A percentile compares a stretch with the other conserved stretches of the same genome.
Evolutionary conservation across 108 stramenopile species (phyloP).

Genomic region (Mayamaea pseudoterrestris): DNA sequence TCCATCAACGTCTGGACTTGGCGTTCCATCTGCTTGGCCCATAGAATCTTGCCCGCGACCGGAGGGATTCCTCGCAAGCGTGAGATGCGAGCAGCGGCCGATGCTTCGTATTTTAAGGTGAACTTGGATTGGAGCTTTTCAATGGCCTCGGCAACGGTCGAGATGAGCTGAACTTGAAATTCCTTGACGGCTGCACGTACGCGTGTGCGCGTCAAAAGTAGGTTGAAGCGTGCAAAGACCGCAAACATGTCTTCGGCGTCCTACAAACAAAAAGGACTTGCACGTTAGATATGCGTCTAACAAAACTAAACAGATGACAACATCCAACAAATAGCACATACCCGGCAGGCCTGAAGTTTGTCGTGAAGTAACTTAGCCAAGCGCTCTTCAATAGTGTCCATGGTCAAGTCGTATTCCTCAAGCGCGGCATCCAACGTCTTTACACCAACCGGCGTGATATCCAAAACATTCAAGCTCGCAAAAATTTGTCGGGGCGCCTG

Average conservation of each 20-base stretch:
- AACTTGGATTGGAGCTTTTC: slow-evolving; percentile 89
- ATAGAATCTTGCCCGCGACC: slow-evolving; percentile 90
- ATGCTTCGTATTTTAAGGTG: slow-evolving; percentile 80
- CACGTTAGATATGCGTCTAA: not conserved
- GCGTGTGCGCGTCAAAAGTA: slow-evolving; percentile 82
- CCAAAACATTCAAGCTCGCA: slow-evolving; percentile 50
- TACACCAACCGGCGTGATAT: slow-evolving; percentile 50
- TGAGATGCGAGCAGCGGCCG: slow-evolving; percentile 53
- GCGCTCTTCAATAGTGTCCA: slow-evolving; percentile 77
- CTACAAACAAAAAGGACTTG: slow-evolving; percentile 9
- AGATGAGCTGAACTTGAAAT: slow-evolving; percentile 89
- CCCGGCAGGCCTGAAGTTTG: slow-evolving; percentile 64
- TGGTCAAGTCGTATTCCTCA: slow-evolving; percentile 70
- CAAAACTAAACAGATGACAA: not conserved
- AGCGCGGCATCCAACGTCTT: slow-evolving; percentile 51
- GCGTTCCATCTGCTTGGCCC: slow-evolving; percentile 98
- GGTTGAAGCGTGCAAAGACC: slow-evolving; percentile 91
- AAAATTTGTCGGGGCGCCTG: slow-evolving; percentile 57
- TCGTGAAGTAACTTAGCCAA: slow-evolving; percentile 65
- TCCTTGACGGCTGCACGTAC: slow-evolving; percentile 90
- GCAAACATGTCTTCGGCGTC: slow-evolving; percentile 98
- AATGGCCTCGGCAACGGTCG: slow-evolving; percentile 82
- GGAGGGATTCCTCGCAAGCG: slow-evolving; percentile 89
- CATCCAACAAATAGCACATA: slow-evolving; percentile 10
- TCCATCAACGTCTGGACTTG: slow-evolving; percentile 86